Percentiles rank a stretch among this genome's conserved stretches.
Conservation (phyloP, 257 asterid species). For the Solanum chilense region DNA sequence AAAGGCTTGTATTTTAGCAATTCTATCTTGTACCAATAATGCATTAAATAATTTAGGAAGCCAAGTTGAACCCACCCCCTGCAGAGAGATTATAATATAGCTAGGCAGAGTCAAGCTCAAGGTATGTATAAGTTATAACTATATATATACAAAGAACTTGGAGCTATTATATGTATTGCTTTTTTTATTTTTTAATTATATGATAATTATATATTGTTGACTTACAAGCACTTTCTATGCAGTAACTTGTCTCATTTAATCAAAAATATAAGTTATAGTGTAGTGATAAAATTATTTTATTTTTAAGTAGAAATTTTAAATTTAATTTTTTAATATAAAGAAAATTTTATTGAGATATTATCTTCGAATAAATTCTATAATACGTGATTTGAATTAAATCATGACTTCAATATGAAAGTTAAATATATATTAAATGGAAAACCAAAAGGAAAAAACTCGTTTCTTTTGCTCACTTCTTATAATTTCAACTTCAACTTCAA, state of each 20-base stretch:
- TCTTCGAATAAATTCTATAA: neutral
- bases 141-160: neutral
- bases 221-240: neutral
- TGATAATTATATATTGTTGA: neutral
- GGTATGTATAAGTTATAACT: neutral
- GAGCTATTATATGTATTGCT: neutral
- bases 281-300: too few species aligned
- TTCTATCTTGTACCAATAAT: neutral
- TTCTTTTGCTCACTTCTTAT: neutral
- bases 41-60: neutral
- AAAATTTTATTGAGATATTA: accelerated
- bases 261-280: too few species aligned
- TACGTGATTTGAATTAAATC: too few species aligned
- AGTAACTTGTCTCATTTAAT: neutral
- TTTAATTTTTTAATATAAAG: accelerated
- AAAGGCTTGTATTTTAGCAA: neutral
- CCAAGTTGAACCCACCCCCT: neutral
- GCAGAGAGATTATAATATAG: neutral
- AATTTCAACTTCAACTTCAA: neutral
- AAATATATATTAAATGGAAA: too few species aligned
- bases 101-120: neutral
- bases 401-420: accelerated
- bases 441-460: neutral
- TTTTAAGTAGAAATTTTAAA: too few species aligned
- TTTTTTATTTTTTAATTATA: too few species aligned